phyloP scores from a whole-genome alignment of 257 asterid genomes.

The Nicotiana tabacum region DNA sequence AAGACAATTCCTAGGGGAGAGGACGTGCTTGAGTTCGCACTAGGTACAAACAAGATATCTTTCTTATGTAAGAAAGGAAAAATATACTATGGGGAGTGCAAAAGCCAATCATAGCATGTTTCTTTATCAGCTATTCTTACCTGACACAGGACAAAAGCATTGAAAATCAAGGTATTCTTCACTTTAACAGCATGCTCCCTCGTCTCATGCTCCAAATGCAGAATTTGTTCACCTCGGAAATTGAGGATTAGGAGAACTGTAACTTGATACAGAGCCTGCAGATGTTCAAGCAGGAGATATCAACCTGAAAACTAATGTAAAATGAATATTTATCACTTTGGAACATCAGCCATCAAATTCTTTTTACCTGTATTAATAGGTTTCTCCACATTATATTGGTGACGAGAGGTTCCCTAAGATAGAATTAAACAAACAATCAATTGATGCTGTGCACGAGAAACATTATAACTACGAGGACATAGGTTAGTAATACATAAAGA shows the following conservation, averaged over 20 bases:
- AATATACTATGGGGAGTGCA: not conserved
- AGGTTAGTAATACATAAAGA: not conserved
- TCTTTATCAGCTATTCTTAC: constrained; percentile 23
- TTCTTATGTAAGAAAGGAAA: not conserved
- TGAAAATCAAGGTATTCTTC: constrained; percentile 86
- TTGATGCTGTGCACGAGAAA: not conserved
- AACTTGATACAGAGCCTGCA: constrained; percentile 90
- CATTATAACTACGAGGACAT: not conserved
- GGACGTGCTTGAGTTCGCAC: not conserved
- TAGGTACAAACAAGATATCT: not conserved
- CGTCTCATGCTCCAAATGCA: constrained; percentile 44
- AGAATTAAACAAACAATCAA: constrained; percentile 7
- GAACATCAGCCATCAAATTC: not conserved
- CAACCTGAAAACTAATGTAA: constrained; percentile 4
- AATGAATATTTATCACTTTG: not conserved
- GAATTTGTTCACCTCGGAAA: constrained; percentile 61
- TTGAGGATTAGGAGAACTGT: constrained; percentile 76
- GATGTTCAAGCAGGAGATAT: constrained; percentile 16
- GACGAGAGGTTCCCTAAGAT: constrained; percentile 86
- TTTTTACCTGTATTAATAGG: constrained; percentile 73
- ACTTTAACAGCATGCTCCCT: constrained; percentile 49
- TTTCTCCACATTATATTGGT: constrained; percentile 99
- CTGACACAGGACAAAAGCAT: constrained; percentile 88
- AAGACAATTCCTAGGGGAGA: not conserved
- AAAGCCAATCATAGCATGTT: not conserved